A percentile compares a stretch with the other conserved stretches of the same genome.
phyloP scores from a whole-genome alignment of 495 filamentous ascomycete genomes.

The Parathielavia appendiculata region DNA sequence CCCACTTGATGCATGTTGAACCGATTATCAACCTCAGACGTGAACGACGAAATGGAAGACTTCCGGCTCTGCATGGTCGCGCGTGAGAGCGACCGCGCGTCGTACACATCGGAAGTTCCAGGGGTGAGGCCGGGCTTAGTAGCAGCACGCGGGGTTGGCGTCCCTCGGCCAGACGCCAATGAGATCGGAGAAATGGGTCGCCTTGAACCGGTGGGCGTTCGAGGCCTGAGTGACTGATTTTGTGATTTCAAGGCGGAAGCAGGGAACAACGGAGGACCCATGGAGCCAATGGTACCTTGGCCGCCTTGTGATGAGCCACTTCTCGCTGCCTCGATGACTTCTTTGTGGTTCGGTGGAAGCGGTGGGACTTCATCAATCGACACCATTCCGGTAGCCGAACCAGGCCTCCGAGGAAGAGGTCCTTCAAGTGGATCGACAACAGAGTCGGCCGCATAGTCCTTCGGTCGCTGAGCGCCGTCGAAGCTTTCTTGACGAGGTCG shows the following conservation, averaged over 20 bases:
- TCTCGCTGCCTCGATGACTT: slow-evolving; percentile 75
- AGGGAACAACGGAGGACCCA: slow-evolving; percentile 83
- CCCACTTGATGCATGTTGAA: slow-evolving; percentile 69
- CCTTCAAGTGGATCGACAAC: slow-evolving; percentile 22
- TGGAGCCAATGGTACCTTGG: slow-evolving; percentile 48
- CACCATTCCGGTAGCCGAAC: slow-evolving; percentile 55
- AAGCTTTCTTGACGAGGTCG: slow-evolving; percentile 37
- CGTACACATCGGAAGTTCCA: slow-evolving; percentile 38
- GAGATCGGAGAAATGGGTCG: slow-evolving; percentile 39
- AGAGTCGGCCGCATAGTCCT: slow-evolving; percentile 29
- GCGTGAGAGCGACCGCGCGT: slow-evolving; percentile 39
- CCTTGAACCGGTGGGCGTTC: slow-evolving; percentile 55
- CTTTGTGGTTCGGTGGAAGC: slow-evolving; percentile 72
- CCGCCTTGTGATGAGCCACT: slow-evolving; percentile 43
- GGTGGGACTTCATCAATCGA: slow-evolving; percentile 51
- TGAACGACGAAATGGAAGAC: slow-evolving; percentile 92
- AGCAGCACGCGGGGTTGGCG: slow-evolving; percentile 38
- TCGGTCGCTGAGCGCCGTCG: slow-evolving; percentile 36
- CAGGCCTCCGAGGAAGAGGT: slow-evolving; percentile 48
- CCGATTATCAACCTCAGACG: slow-evolving; percentile 82
- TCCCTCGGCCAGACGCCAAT: slow-evolving; percentile 29
- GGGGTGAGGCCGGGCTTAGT: slow-evolving; percentile 29
- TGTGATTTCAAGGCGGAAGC: slow-evolving; percentile 65
- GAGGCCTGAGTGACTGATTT: slow-evolving; percentile 51
- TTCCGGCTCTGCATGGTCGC: slow-evolving; percentile 49